Percentiles rank a stretch among this genome's conserved stretches.
These are phyloP conservation scores for Penicillium lagena DNA, from an alignment of 495 filamentous ascomycete genomes.

Conservation along the genomic window DNA sequence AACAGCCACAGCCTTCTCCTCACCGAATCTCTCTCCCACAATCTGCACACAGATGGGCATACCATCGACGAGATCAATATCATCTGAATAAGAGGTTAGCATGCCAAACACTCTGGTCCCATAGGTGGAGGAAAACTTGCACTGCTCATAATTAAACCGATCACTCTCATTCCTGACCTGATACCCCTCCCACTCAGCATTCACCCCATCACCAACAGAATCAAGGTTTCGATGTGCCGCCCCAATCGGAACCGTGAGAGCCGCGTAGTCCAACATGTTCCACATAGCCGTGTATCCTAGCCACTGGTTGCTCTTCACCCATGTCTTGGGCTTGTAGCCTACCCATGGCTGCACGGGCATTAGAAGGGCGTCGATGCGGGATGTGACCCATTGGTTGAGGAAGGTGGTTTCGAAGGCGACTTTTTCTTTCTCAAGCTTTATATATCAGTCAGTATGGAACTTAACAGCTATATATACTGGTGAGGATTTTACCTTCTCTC, in stretches of 20 bases:
- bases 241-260: conserved; percentile 45
- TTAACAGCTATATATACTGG: not conserved
- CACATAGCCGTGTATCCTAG: conserved; percentile 59
- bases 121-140: conserved; percentile 16
- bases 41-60: conserved; percentile 53
- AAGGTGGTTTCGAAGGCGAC: conserved; percentile 16
- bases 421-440: conserved; percentile 23
- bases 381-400: conserved; percentile 44
- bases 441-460: not conserved
- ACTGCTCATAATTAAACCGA: conserved; percentile 37
- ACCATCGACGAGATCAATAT: conserved; percentile 35
- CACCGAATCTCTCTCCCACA: conserved; percentile 38
- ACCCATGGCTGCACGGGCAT: conserved; percentile 49
- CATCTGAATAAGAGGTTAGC: conserved; percentile 14
- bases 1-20: conserved; percentile 39
- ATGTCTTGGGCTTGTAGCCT: conserved; percentile 36
- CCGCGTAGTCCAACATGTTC: conserved; percentile 63
- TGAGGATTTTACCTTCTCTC: conserved; percentile 11
- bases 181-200: conserved; percentile 27
- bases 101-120: not conserved
- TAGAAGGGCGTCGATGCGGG: conserved; percentile 57
- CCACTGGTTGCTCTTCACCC: conserved; percentile 48
- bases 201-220: conserved; percentile 10
- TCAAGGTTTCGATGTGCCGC: conserved; percentile 34
- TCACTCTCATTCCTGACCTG: conserved; percentile 34